These are phyloP conservation scores for Theileria sp. DNA, from an alignment of 169 alveolate species.

Conservation along the genomic window DNA sequence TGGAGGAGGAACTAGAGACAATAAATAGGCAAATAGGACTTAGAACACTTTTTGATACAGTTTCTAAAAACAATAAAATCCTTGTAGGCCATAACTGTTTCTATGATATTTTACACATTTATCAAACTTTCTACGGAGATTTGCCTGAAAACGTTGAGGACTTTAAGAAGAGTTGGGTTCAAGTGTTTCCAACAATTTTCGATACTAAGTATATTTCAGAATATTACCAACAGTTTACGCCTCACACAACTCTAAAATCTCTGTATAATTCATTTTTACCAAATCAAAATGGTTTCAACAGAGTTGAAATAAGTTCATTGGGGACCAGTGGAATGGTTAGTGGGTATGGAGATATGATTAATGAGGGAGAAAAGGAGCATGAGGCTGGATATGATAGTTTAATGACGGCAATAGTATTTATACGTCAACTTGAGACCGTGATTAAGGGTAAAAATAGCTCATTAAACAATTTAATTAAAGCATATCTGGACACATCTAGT, in stretches of 20 bases:
- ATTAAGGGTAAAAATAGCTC: constrained; percentile 41
- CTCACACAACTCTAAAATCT: constrained; percentile 77
- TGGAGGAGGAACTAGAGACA: constrained; percentile 65
- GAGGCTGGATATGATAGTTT: constrained; percentile 86
- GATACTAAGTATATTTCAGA: constrained; percentile 83
- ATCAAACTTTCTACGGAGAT: constrained; percentile 82
- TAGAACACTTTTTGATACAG: constrained; percentile 78
- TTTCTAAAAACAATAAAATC: constrained; percentile 64
- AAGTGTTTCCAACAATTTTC: constrained; percentile 72
- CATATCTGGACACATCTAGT: constrained; percentile 29
- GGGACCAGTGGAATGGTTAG: neutral
- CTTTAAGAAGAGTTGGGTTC: constrained; percentile 79
- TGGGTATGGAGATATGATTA: neutral
- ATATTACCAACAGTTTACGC: constrained; percentile 70
- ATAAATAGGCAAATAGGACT: constrained; percentile 79
- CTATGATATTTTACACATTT: constrained; percentile 82
- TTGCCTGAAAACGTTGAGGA: constrained; percentile 76
- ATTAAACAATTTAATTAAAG: constrained; percentile 49
- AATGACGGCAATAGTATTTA: constrained; percentile 81
- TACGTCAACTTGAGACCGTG: constrained; percentile 71
- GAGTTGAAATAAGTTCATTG: neutral
- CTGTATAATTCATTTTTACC: constrained; percentile 60
- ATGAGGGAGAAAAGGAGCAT: constrained; percentile 39
- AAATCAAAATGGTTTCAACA: constrained; percentile 1
- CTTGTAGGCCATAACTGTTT: constrained; percentile 87